A percentile compares a stretch with the other conserved stretches of the same genome.
Evolutionary conservation across 83 land plant genomes (phyloP).

Genomic region (Picea engelmannii): DNA sequence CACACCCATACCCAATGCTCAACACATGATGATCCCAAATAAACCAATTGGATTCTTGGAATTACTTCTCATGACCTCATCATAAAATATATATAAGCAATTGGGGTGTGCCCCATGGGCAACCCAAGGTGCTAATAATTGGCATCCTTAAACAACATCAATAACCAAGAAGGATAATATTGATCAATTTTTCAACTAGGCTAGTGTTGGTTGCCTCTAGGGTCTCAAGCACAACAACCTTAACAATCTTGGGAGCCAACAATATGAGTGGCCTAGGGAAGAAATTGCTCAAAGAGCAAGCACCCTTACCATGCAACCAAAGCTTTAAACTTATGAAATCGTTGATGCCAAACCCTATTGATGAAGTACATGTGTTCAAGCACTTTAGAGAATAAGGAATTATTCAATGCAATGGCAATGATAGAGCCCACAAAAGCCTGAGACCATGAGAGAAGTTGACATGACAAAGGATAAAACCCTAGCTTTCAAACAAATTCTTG

Average conservation of each 20-base stretch:
- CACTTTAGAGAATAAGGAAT: not conserved
- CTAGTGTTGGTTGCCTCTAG: conserved; percentile 31
- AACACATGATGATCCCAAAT: conserved; percentile 86
- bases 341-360: conserved; percentile 19
- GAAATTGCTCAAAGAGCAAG: not conserved
- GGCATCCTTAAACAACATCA: conserved; percentile 95
- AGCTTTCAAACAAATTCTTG: too few relatives aligned
- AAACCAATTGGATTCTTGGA: conserved; percentile 95
- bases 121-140: conserved; percentile 93
- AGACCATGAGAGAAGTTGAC: conserved; percentile 56
- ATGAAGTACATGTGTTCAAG: conserved; percentile 21
- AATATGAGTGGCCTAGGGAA: not conserved
- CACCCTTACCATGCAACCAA: not conserved
- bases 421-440: conserved; percentile 31
- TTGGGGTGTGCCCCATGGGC: conserved; percentile 97
- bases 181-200: conserved; percentile 70
- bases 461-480: conserved; percentile 9
- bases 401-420: conserved; percentile 20
- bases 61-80: conserved; percentile 89
- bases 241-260: not conserved
- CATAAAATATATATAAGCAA: conserved; percentile 83
- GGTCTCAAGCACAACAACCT: conserved; percentile 54
- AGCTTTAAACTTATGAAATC: conserved; percentile 32
- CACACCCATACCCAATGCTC: conserved; percentile 94
- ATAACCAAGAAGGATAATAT: conserved; percentile 84